Evolutionary conservation across 441 rosid species (phyloP), one percentile per base, ranked within the genome.

Genomic region (Jatropha multifida): DNA sequence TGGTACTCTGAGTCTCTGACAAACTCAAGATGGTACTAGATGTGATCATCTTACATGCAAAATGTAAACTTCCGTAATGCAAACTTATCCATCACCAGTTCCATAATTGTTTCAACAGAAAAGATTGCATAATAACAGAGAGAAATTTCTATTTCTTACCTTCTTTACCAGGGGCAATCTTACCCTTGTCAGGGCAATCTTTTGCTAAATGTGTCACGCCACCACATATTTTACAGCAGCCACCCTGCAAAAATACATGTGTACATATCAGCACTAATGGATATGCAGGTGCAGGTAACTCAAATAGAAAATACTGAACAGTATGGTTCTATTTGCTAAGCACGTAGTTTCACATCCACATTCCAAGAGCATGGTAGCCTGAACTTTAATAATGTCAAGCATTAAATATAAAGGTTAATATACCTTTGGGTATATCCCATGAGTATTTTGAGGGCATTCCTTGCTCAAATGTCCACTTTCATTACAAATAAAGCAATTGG

Each of bases 361-460:
- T 3, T 42, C 60, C 49, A 15, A 23, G 13, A 76, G 46, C 7
- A 54, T 54, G 42, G 9, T 2, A 17, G 44, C 23, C 65, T 7
- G 59, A 42, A 20, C 8, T 73, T 7, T 23, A 51, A 41, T n/a
- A 63, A 41, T 26, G 61, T 13, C 26, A 79, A 56, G 11, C 68
- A 46, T n/a, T 7, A 48, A 18, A 62, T 41, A 54, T 56, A 7
- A 44, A 74, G 37, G 38, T 12, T 14, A 49, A 41, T 49, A 11
- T 87, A 95, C 97, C 98, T 92, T 95, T 51, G 99, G 99, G 82
- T 92, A 93, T 80, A 95, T 89, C 76, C 99, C 98, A 69, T 79
- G 90, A 70, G 89, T 74, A 86, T 85, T 93, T 82, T 89, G 71
- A 18, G 98, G 97, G 75, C 99, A 95, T 74, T 88, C 84, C 88